Percentiles rank a stretch among this genome's conserved stretches.
Evolutionary conservation across 352 stramenopile genomes (phyloP).

Genomic region (Phytophthora pluvialis): DNA sequence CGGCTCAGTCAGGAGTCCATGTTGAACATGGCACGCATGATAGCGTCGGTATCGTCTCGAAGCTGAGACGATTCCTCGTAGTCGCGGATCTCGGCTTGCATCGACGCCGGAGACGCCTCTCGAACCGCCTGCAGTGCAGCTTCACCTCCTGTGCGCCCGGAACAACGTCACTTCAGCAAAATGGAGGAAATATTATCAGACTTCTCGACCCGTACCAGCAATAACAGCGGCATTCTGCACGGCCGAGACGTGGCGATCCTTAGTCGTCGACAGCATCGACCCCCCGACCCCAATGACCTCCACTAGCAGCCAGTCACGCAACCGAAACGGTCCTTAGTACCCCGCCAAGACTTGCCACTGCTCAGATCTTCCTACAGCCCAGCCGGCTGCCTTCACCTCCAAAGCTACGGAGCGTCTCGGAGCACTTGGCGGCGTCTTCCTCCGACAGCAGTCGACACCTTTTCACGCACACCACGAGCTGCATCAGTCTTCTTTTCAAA

Average conservation of each 20-base stretch:
- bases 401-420: slow-evolving; percentile 35
- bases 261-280: slow-evolving; percentile 21
- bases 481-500: background rate
- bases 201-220: slow-evolving; percentile 21
- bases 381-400: slow-evolving; percentile 27
- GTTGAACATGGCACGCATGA: slow-evolving; percentile 40
- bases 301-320: slow-evolving; percentile 18
- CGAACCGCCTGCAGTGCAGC: slow-evolving; percentile 33
- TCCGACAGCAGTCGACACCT: slow-evolving; percentile 41
- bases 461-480: background rate
- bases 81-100: slow-evolving; percentile 27
- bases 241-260: background rate
- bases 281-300: slow-evolving; percentile 42
- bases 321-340: background rate
- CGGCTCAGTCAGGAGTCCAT: slow-evolving; percentile 14
- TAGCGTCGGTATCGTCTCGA: slow-evolving; percentile 34
- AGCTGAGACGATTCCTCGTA: slow-evolving; percentile 35
- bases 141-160: slow-evolving; percentile 24
- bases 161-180: background rate
- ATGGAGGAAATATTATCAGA: background rate
- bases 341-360: background rate
- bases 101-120: slow-evolving; percentile 21
- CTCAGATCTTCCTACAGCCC: too few relatives aligned
- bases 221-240: slow-evolving; percentile 16
- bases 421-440: slow-evolving; percentile 34